Base-by-base conservation (phyloP, 106 monocot species). In the Vanilla planifolia region DNA sequence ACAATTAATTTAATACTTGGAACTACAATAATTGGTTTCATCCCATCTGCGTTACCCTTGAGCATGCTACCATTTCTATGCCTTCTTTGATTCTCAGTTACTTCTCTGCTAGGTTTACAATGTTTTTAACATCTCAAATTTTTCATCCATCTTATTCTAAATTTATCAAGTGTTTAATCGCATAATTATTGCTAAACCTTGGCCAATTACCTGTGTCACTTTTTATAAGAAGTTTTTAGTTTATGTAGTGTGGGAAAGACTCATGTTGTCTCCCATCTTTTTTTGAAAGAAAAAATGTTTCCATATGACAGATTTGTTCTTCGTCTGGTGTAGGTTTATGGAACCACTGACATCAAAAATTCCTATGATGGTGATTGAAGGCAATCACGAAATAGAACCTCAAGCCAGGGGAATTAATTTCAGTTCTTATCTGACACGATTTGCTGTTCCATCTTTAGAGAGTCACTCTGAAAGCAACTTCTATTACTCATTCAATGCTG, bases 341-440 rank as follows among this genome's bases (percentile, higher is more conserved):
- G 85, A 94, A 35, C 82, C 77, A 2, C 51, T 94, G 34, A 89
- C 77, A 48, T 89, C 93, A 33, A 85, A 62, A 60, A 69, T 94
- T 28, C 93, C 93, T 23, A 80, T 89, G 89, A 94, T 94, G 94
- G 85, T 94, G 47, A 80, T 94, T 5, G 94, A 94, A 71, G 94
- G 94, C 3, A 94, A 94, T 62, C 94, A 94, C 47, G 93, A 93
- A 59, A 93, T 89, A 21, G 93, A 93, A 39, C 75, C 82, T 36
- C 93, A 93, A 73, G 66, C 70, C n/a, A 69, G 53, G 10, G 79
- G 73, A 20, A 60, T 74, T 27, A 89, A 78, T 55, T 93, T 89
- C 62, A 25, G 36, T 48, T 85, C 93, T 5, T 93, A 93, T 67
- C 45, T 69, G 56, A 29, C 93, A 6, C 65, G 93, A 22, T 93